A percentile compares a stretch with the other conserved stretches of the same genome.
These are phyloP conservation scores for Claviceps maximensis DNA, from an alignment of 2,329 filamentous ascomycete genomes.

Conservation along the genomic window DNA sequence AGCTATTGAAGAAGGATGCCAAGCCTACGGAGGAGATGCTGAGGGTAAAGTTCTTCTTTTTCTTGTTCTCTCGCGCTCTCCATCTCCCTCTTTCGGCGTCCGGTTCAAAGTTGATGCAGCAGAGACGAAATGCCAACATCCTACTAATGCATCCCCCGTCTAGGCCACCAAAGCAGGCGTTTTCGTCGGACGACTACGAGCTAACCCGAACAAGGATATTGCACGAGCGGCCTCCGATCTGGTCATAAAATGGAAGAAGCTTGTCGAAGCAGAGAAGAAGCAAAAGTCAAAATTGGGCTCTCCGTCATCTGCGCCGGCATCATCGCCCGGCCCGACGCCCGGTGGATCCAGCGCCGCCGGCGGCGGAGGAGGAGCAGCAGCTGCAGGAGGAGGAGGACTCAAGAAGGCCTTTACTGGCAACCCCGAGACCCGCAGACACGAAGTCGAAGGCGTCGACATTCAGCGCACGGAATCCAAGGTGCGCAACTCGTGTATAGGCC, in stretches of 20 bases:
- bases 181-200: constrained; percentile 65
- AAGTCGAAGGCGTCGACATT: constrained; percentile 66
- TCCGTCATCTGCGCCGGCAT: constrained; percentile 32
- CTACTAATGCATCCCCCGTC: background rate
- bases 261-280: constrained; percentile 53
- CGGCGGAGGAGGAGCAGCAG: background rate
- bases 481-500: constrained; percentile 75
- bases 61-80: background rate
- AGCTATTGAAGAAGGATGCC: constrained; percentile 66
- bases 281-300: constrained; percentile 29
- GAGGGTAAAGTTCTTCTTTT: constrained; percentile 41
- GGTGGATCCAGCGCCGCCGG: constrained; percentile 26
- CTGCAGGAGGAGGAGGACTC: constrained; percentile 17
- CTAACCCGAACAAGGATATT: constrained; percentile 72
- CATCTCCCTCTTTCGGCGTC: background rate
- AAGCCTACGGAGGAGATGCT: constrained; percentile 80
- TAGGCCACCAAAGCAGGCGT: constrained; percentile 82
- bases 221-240: constrained; percentile 66
- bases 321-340: constrained; percentile 32
- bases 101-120: background rate
- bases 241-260: constrained; percentile 75
- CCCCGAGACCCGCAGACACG: constrained; percentile 69
- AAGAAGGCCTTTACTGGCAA: constrained; percentile 44
- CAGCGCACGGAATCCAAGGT: constrained; percentile 59
- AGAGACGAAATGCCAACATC: background rate